Evolutionary conservation across 345 rosid species (phyloP).

Genomic region (Populus euphratica): DNA sequence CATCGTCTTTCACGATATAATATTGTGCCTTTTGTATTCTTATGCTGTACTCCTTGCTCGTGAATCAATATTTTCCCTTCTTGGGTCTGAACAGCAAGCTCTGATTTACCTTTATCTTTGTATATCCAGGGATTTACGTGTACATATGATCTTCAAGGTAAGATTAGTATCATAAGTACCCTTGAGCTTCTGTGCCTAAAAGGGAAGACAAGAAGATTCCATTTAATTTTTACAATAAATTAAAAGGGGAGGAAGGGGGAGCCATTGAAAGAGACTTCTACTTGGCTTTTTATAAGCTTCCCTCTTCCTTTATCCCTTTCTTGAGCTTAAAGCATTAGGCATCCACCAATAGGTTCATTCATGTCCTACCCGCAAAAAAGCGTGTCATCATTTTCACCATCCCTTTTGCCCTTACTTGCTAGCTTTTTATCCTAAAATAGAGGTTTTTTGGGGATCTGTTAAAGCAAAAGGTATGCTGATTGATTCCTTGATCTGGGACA

Average conservation of each 20-base stretch:
- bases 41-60: too few relatives aligned
- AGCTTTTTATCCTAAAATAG: not conserved
- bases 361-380: not conserved
- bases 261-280: not conserved
- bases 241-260: not conserved
- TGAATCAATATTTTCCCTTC: too few relatives aligned
- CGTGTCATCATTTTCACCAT: not conserved
- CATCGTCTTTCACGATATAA: too few relatives aligned
- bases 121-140: not conserved
- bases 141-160: not conserved
- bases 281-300: not conserved
- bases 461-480: not conserved
- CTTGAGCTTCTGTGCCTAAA: not conserved
- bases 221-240: not conserved
- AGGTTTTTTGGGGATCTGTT: not conserved
- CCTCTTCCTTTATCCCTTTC: not conserved
- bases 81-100: not conserved
- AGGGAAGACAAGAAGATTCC: slow-evolving; percentile 5
- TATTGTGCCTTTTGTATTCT: too few relatives aligned
- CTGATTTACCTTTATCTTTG: not conserved
- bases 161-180: not conserved
- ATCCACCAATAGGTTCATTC: not conserved
- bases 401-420: not conserved
- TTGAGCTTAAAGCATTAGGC: not conserved
- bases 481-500: not conserved